phyloP scores from a whole-genome alignment of 148 eudicot genomes.

The Drosera capensis region DNA sequence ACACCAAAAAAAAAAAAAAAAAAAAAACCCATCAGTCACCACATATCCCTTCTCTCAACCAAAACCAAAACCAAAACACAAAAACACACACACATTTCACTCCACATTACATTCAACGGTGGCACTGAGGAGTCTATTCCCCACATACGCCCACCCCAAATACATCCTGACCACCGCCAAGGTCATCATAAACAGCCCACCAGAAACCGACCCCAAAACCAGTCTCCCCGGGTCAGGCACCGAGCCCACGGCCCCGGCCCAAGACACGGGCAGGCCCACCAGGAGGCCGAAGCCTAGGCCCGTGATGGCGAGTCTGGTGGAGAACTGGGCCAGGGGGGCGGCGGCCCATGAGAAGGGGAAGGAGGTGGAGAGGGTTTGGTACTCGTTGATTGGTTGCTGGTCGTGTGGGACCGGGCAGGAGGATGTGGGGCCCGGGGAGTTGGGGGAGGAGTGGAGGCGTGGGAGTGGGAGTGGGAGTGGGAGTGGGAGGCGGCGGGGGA shows the following conservation, averaged over 20 bases:
- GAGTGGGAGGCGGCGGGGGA: too few relatives aligned
- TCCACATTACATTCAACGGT: constrained; percentile 66
- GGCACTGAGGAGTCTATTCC: constrained; percentile 90
- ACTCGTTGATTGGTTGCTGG: constrained; percentile 84
- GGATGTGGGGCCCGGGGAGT: too few relatives aligned
- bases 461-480: too few relatives aligned
- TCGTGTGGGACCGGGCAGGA: constrained; percentile 84
- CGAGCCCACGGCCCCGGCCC: constrained; percentile 52
- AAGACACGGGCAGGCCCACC: constrained; percentile 75
- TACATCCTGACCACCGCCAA: constrained; percentile 87
- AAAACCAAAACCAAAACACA: neutral
- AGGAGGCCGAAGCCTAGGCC: constrained; percentile 48
- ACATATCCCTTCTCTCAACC: constrained; percentile 1
- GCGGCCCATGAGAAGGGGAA: constrained; percentile 84
- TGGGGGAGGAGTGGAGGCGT: too few relatives aligned
- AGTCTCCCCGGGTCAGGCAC: constrained; percentile 42
- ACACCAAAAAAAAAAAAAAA: constrained; percentile 5
- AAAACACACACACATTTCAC: neutral
- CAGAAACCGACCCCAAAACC: constrained; percentile 35
- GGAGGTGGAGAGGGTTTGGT: constrained; percentile 52
- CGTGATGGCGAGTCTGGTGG: constrained; percentile 35
- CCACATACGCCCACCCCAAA: constrained; percentile 96
- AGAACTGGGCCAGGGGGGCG: constrained; percentile 30
- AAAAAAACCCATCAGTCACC: constrained; percentile 1
- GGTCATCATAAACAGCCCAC: constrained; percentile 53